phyloP scores from a whole-genome alignment of 2,329 filamentous ascomycete species.

The Neopestalotiopsis rosae region DNA sequence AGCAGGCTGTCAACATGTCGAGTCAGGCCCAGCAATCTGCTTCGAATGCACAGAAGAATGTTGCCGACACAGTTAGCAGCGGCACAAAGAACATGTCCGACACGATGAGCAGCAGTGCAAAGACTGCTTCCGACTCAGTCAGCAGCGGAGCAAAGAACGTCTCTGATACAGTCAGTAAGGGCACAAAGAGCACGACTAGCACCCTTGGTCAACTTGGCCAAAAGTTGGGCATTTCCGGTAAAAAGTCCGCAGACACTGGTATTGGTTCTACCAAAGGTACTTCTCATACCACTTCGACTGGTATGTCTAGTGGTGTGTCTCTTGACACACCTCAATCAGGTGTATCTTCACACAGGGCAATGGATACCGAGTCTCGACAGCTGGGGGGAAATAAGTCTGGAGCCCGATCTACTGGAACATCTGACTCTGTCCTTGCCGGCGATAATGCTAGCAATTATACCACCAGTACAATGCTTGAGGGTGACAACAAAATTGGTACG shows the following conservation, averaged over 20 bases:
- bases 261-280: not conserved
- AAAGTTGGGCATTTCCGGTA: not conserved
- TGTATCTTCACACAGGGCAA: not conserved
- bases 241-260: not conserved
- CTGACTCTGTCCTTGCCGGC: not conserved
- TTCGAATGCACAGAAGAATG: not conserved
- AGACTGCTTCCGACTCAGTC: not conserved
- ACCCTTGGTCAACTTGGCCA: not conserved
- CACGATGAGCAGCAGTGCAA: not conserved
- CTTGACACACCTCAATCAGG: not conserved
- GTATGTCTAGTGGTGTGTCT: not conserved
- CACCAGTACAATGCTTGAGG: not conserved
- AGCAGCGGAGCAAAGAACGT: not conserved
- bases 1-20: not conserved
- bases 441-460: not conserved
- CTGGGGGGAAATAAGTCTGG: not conserved
- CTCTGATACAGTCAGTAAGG: not conserved
- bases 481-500: not conserved
- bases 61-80: not conserved
- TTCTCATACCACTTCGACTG: not conserved
- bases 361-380: not conserved
- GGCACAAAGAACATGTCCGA: not conserved
- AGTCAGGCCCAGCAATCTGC: not conserved
- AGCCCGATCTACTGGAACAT: too few species aligned
- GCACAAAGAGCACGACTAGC: not conserved